Conservation (phyloP, 1,139 yeast species). For the Protomyces pachydermus region DNA sequence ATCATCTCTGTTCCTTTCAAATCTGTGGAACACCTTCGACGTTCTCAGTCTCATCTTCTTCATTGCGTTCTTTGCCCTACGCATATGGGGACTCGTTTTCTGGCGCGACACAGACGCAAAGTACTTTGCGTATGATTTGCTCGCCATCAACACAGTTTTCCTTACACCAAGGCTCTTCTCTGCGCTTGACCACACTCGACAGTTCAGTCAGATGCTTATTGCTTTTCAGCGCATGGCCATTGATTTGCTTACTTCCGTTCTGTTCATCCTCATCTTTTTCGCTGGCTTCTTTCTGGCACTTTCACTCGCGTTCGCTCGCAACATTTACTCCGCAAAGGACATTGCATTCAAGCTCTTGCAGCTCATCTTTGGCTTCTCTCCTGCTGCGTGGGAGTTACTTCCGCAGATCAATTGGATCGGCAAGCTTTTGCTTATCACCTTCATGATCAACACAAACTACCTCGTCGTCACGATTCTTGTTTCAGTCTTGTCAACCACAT, state of each 20-base stretch:
- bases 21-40: conserved; percentile 44
- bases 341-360: conserved; percentile 54
- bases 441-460: conserved; percentile 55
- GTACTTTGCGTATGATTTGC: conserved; percentile 42
- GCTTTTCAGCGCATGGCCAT: conserved; percentile 49
- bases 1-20: conserved; percentile 40
- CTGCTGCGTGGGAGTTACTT: conserved; percentile 63
- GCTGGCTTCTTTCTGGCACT: conserved; percentile 58
- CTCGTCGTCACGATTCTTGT: conserved; percentile 56
- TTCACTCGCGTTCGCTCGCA: conserved; percentile 49
- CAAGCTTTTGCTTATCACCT: conserved; percentile 49
- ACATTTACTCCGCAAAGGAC: conserved; percentile 46
- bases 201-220: conserved; percentile 29
- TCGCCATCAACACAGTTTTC: conserved; percentile 52
- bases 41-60: conserved; percentile 38
- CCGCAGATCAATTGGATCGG: conserved; percentile 50
- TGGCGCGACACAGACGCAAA: conserved; percentile 29
- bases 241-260: conserved; percentile 52
- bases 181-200: conserved; percentile 39
- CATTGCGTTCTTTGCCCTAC: conserved; percentile 35
- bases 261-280: conserved; percentile 50
- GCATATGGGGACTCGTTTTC: conserved; percentile 33
- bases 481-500: conserved; percentile 48
- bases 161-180: conserved; percentile 54
- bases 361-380: conserved; percentile 58